A percentile compares a stretch with the other conserved stretches of the same genome.
phyloP scores from a whole-genome alignment of 2,329 filamentous ascomycete species.

The Cryphonectria naterciae region DNA sequence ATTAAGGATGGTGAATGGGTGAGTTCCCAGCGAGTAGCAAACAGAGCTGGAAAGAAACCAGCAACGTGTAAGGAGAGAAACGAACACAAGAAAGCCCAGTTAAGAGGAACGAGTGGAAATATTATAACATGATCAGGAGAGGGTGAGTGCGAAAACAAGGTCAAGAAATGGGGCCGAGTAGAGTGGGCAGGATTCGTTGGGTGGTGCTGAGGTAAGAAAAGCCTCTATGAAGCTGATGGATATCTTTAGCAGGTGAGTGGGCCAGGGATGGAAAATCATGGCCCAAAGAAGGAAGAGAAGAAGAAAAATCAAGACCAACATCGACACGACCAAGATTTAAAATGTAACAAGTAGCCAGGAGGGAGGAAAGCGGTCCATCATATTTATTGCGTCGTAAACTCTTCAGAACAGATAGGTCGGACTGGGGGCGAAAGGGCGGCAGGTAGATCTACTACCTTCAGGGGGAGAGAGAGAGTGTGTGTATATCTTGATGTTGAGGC shows the following conservation, averaged over 20 bases:
- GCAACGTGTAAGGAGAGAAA: background rate
- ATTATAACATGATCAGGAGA: conserved; percentile 11
- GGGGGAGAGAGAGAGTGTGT: background rate
- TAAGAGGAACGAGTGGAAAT: background rate
- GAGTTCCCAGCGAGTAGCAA: background rate
- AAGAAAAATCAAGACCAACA: background rate
- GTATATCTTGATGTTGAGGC: background rate
- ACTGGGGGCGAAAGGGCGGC: background rate
- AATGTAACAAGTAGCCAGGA: background rate
- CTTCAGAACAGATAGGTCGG: background rate
- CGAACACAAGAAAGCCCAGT: background rate
- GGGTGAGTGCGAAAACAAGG: background rate
- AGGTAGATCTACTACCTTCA: background rate
- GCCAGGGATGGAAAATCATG: background rate
- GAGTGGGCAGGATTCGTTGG: conserved; percentile 5
- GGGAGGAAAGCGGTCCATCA: background rate
- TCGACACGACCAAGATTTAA: background rate
- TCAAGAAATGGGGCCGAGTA: background rate
- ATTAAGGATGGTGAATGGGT: background rate
- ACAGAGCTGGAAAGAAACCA: background rate
- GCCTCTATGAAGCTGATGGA: conserved; percentile 4
- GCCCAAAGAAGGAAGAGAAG: background rate
- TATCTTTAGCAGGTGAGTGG: conserved; percentile 9
- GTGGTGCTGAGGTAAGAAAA: conserved; percentile 15
- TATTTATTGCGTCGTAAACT: background rate